These are phyloP conservation scores for Vitis vinifera DNA, from an alignment of 164 flowering plant species.

Conservation along the genomic window DNA sequence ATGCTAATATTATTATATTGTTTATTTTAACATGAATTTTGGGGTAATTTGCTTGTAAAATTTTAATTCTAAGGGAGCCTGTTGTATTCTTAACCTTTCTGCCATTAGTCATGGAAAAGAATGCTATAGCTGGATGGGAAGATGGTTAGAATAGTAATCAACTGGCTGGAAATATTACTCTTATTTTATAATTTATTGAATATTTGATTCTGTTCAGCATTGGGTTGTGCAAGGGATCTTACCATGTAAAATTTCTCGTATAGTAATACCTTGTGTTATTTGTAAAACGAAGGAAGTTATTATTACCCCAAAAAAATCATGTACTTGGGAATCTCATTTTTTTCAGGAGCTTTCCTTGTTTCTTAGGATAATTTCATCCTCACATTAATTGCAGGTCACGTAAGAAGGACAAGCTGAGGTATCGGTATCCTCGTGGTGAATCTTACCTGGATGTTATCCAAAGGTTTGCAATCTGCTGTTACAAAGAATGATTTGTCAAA, in stretches of 20 bases:
- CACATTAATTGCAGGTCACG: constrained; percentile 63
- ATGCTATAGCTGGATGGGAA: neutral
- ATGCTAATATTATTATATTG: too few species aligned
- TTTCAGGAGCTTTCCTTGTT: neutral
- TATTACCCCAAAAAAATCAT: too few species aligned
- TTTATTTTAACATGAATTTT: too few species aligned
- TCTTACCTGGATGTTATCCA: constrained; percentile 98
- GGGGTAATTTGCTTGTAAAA: neutral
- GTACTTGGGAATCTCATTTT: neutral
- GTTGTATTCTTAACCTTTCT: neutral
- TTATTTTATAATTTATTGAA: neutral
- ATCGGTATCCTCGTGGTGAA: constrained; percentile 99
- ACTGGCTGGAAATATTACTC: neutral
- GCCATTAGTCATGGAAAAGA: neutral
- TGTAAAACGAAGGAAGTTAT: too few species aligned
- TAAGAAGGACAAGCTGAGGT: constrained; percentile 91
- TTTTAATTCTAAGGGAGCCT: neutral
- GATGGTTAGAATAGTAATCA: neutral
- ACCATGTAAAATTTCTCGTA: too few species aligned
- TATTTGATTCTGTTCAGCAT: too few species aligned
- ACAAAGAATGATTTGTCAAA: neutral
- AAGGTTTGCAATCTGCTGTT: constrained; percentile 50
- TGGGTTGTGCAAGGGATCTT: too few species aligned
- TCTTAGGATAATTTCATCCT: neutral
- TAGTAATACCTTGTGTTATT: too few species aligned